These are phyloP conservation scores for Penicillium olsonii DNA, from an alignment of 2,329 filamentous ascomycete species.

Conservation along the genomic window DNA sequence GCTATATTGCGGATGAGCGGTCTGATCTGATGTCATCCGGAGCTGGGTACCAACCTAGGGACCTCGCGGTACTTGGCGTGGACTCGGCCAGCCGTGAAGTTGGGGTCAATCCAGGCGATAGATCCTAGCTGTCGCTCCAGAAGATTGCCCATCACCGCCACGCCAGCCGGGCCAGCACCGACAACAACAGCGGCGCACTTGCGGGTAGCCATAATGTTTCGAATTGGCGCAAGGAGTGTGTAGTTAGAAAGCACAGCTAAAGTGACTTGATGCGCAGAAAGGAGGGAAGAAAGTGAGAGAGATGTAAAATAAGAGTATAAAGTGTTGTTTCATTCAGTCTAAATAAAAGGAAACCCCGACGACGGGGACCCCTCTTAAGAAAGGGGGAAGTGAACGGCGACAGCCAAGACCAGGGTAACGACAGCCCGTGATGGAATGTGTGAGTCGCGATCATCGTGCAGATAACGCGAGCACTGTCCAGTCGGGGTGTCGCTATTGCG, in stretches of 20 bases:
- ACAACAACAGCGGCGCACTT: conserved; percentile 59
- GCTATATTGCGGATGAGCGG: conserved; percentile 28
- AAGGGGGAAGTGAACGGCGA: conserved; percentile 6
- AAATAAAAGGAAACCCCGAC: conserved; percentile 16
- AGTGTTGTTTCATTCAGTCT: conserved; percentile 20
- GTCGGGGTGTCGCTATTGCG: conserved; percentile 18
- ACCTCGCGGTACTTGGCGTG: conserved; percentile 61
- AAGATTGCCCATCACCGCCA: conserved; percentile 63
- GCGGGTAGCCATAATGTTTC: conserved; percentile 26
- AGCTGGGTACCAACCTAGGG: conserved; percentile 45
- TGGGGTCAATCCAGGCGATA: conserved; percentile 62
- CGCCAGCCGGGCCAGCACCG: conserved; percentile 60
- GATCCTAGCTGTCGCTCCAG: conserved; percentile 56
- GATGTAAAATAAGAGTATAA: neutral
- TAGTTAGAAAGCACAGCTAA: neutral
- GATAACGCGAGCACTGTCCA: conserved; percentile 28
- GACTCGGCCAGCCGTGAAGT: conserved; percentile 56
- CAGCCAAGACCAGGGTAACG: conserved; percentile 15
- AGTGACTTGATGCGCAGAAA: neutral
- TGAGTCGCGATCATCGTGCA: conserved; percentile 18
- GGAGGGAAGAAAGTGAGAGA: neutral
- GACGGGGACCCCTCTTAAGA: conserved; percentile 5
- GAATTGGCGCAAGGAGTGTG: neutral
- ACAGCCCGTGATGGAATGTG: conserved; percentile 16
- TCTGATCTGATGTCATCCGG: neutral